Base-by-base conservation (phyloP, 2,329 filamentous ascomycete species). In the Fusarium nurragi region DNA sequence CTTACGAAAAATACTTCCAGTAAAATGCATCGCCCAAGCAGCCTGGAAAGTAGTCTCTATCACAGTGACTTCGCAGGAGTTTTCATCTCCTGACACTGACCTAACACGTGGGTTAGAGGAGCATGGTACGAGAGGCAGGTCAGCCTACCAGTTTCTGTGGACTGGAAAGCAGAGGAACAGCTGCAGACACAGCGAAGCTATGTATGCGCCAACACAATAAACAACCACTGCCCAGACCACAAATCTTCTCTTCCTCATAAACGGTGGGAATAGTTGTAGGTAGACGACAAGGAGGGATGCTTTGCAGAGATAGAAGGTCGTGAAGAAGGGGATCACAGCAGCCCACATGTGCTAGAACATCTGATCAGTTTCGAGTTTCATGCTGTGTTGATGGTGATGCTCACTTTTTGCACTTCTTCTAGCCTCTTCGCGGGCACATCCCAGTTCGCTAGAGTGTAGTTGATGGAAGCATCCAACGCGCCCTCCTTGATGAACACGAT, bases 251-350 rank as follows among this genome's bases (percentile, higher is more conserved):
- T 65, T 69, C 2, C 16, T 52, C 67, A 69, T 69, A 6, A 69
- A 69, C 0, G 18, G 18, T 1, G 64, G 67, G 21, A 69, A 69
- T 3, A 69, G 21, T n/a, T 69, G 66, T 3, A 68, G 40, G 6
- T 69, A 69, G 7, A 65, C 26, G 5, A 58, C 53, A 3, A 69
- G 64, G 4, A 69, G 60, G 1, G 60, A 50, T 2, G 67, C 67
- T 22, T 69, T 69, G 45, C 60, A 69, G 9, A 69, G 57, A 10
- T 68, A 69, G 12, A 69, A 50, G 3, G 67, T 63, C 4, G 67
- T 47, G 11, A 67, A 50, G 45, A 65, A 56, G 5, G 66, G 64
- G 10, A 69, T 38, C 2, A 51, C 19, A 1, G 40, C 40, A 4
- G 44, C 50, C 65, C 65, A 69, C 14, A 58, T 47, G 4, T 52